Evolutionary conservation across 495 filamentous ascomycete species (phyloP), one percentile per base, ranked within the genome.

Genomic region (Penicillium daleae): DNA sequence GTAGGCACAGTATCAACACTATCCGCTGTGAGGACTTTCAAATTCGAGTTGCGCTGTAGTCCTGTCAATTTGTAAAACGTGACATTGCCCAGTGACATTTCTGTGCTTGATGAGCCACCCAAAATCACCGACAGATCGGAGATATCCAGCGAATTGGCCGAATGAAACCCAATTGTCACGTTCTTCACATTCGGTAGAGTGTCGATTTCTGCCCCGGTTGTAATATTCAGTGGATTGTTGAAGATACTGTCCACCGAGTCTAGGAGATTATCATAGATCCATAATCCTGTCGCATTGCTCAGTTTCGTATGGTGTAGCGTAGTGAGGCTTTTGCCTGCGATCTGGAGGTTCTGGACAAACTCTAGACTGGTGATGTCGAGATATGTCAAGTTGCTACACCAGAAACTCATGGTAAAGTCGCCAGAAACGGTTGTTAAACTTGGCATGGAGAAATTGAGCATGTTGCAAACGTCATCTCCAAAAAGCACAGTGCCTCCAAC

Each of bases 351-450:
- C 22, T 44, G 0, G 54, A 21, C 40, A 21, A 21, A 57, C 4
- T 62, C 46, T 21, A 62, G 24, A 52, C 32, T 57, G 4, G 60
- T 33, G 22, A 62, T 52, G 42, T 62, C 60, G 12, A 62, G 26
- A 32, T 62, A 52, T 32, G 32, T 57, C 2, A 57, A 19, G 21
- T 57, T n/a, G 6, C 4, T 10, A 22, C 42, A 24, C 27, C 15
- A 3, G 2, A 2, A 13, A 10, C 60, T 54, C 35, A 57, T 17
- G 4, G 17, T 1, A 13, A 62, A 42, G 1, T 1, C 1, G 31
- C 9, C 17, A n/a, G 21, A 8, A 4, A 57, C 60, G 24, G 9
- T 27, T n/a, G 7, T 42, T 13, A 62, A 42, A 13, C 42, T 62
- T 3, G 60, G 60, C 35, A 57, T 27, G 17, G 53, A 52, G 54